Evolutionary conservation across 345 rosid species (phyloP).

Genomic region (Orychophragmus violaceus): DNA sequence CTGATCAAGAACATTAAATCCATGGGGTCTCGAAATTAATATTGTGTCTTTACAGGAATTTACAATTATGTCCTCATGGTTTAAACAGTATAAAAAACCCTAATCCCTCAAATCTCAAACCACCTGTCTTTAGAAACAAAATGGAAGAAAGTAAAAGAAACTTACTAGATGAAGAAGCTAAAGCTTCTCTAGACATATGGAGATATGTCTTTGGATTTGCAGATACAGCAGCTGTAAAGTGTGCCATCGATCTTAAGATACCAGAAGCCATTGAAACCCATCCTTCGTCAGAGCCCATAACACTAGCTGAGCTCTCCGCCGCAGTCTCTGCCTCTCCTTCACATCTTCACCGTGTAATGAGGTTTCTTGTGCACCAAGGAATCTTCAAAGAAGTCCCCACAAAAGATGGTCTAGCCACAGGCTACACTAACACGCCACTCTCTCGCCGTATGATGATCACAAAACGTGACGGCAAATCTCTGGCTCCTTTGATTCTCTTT

Average conservation of each 20-base stretch:
- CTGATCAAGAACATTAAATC: neutral
- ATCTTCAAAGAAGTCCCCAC: slow-evolving; percentile 40
- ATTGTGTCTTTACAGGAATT: neutral
- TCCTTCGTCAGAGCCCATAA: slow-evolving; percentile 33
- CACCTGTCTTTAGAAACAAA: neutral
- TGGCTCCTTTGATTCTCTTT: slow-evolving; percentile 39
- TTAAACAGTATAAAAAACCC: neutral
- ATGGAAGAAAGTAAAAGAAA: slow-evolving; percentile 20
- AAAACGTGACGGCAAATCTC: slow-evolving; percentile 32
- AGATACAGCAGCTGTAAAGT: slow-evolving; percentile 56
- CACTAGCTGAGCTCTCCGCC: slow-evolving; percentile 48
- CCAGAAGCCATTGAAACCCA: slow-evolving; percentile 55
- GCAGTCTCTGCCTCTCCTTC: slow-evolving; percentile 44
- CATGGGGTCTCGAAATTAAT: neutral
- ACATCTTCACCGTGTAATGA: slow-evolving; percentile 51
- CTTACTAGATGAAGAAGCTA: slow-evolving; percentile 32
- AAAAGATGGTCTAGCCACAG: slow-evolving; percentile 11
- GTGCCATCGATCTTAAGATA: slow-evolving; percentile 72
- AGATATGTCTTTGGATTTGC: slow-evolving; percentile 45
- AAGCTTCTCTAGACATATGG: slow-evolving; percentile 51
- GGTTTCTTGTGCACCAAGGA: slow-evolving; percentile 48
- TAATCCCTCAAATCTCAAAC: neutral
- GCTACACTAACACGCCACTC: slow-evolving; percentile 48
- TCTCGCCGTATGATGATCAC: slow-evolving; percentile 45
- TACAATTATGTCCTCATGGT: neutral